Base-by-base conservation (phyloP, 768 basidiomycete species). In the Exsudoporus frostii region DNA sequence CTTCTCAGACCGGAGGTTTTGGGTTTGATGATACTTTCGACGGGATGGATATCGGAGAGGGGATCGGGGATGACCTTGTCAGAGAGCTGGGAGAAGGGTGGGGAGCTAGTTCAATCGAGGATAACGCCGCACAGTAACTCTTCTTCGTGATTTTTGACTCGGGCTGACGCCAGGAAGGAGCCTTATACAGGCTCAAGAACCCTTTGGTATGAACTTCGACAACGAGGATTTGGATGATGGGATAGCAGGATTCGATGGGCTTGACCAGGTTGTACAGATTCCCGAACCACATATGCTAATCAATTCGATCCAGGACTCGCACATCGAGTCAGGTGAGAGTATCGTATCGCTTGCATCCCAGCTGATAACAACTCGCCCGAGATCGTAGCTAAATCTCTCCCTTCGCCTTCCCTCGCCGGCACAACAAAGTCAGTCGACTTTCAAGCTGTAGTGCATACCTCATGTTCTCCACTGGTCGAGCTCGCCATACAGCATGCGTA, bases 81-180 rank as follows among this genome's bases (percentile, higher is more conserved):
- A 77, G 76, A 55, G 89, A 92, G 60, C 74, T 92, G 3, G 90
- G 88, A 29, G 82, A 83, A 60, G 83, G 76, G 22, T 90, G 89
- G 88, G 81, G 77, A 19, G 73, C 39, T 27, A 49, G 43, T 44
- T 53, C 48, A 5, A 15, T 46, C 38, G 40, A 51, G 9, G 54
- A 57, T 19, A 59, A 42, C 17, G 45, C 27, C 6, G 30, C 53
- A 40, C 51, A 56, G 67, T 68, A 62, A 37, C 19, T 17, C 36
- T 36, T 29, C 49, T 42, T 37, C 19, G 19, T 15, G 9, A 30
- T 13, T 32, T n/a, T 47, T 19, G 24, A 37, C 39, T 48, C 5
- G 1, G 29, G 17, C 62, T 66, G 27, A 70, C 48, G 30, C 27
- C 20, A 46, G 19, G 10, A 49, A 65, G 62, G 27, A 54, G 34